Percentiles rank a stretch among this genome's conserved stretches.
phyloP scores from a whole-genome alignment of 306 rosid genomes.

The Notholithocarpus densiflorus region DNA sequence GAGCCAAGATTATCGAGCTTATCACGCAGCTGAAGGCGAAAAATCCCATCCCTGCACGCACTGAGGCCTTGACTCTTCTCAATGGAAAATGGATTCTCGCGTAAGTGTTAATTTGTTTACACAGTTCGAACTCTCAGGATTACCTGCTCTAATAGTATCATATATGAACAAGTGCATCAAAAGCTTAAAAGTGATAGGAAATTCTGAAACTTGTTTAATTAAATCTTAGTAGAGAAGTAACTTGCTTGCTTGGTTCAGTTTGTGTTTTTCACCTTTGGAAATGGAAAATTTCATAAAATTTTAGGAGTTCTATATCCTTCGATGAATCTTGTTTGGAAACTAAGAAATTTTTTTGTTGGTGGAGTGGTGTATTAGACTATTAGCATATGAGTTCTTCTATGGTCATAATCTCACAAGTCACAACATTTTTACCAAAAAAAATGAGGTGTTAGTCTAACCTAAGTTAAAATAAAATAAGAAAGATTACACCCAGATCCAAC shows the following conservation, averaged over 20 bases:
- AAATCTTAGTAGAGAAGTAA: not conserved
- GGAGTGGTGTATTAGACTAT: not conserved
- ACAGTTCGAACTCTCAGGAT: too few species aligned
- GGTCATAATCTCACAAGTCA: not conserved
- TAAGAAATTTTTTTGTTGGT: not conserved
- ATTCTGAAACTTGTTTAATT: not conserved
- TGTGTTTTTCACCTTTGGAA: not conserved
- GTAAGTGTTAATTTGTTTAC: conserved; percentile 39
- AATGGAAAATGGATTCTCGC: conserved; percentile 95
- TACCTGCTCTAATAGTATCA: too few species aligned
- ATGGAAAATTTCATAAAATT: too few species aligned
- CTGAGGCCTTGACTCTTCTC: conserved; percentile 75
- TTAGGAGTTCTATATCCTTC: too few species aligned
- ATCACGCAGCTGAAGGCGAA: conserved; percentile 75
- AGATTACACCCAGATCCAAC: too few species aligned
- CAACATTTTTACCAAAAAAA: too few species aligned
- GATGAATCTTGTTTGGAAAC: too few species aligned
- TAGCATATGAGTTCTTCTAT: not conserved
- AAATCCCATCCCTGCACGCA: conserved; percentile 83
- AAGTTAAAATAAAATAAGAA: too few species aligned
- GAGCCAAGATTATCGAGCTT: conserved; percentile 87
- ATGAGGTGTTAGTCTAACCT: too few species aligned
- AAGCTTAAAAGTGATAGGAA: too few species aligned
- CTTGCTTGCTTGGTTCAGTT: not conserved
- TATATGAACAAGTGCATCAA: too few species aligned